Conservation (phyloP, 2,329 filamentous ascomycete genomes). For the Clarireedia homoeocarpa region DNA sequence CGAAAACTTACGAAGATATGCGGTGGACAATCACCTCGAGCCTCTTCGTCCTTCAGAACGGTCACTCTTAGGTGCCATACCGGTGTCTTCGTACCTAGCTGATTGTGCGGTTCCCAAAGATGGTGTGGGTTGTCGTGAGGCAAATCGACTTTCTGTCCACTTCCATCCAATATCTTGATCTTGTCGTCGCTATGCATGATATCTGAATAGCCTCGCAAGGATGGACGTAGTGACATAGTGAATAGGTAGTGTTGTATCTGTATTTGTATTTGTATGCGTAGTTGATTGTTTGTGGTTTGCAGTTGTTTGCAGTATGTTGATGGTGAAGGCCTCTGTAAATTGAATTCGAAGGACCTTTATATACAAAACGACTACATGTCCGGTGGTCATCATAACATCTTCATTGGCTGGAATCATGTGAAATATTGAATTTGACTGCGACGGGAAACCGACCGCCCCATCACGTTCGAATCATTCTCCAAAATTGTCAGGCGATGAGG, state of each 20-base stretch:
- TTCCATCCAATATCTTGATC: conserved; percentile 4
- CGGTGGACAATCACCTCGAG: conserved; percentile 17
- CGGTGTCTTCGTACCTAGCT: conserved; percentile 7
- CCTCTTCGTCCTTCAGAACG: conserved; percentile 21
- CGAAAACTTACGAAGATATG: conserved; percentile 18
- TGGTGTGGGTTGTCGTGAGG: conserved; percentile 14
- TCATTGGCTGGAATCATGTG: too few relatives aligned
- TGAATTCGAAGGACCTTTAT: neutral
- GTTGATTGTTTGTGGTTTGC: too few relatives aligned
- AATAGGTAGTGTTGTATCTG: neutral
- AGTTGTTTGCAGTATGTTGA: too few relatives aligned
- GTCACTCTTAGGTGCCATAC: conserved; percentile 20
- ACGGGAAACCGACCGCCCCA: too few relatives aligned
- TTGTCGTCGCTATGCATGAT: conserved; percentile 5
- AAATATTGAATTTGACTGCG: too few relatives aligned
- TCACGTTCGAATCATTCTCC: too few relatives aligned
- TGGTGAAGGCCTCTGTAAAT: too few relatives aligned
- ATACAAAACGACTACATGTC: neutral
- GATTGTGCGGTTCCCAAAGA: conserved; percentile 17
- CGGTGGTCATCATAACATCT: too few relatives aligned
- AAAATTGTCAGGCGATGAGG: neutral
- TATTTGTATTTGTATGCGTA: neutral
- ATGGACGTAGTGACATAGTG: neutral
- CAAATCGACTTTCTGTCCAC: conserved; percentile 16
- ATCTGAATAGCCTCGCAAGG: conserved; percentile 2